A percentile compares a stretch with the other conserved stretches of the same genome.
These are phyloP conservation scores for Phoma sp. DNA, from an alignment of 2,329 filamentous ascomycete genomes.

Conservation along the genomic window DNA sequence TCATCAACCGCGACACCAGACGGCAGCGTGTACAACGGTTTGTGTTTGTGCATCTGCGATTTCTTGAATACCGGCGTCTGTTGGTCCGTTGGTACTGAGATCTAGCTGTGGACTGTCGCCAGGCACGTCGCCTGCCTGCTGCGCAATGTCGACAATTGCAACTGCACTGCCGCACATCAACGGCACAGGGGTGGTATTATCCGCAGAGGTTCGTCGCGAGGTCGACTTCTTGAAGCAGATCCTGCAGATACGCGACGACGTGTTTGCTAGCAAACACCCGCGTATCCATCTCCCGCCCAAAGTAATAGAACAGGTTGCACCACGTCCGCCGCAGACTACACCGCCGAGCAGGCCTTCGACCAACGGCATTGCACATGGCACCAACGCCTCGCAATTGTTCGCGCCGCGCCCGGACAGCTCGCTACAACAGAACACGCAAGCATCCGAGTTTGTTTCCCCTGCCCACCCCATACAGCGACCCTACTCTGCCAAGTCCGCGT, in stretches of 20 bases:
- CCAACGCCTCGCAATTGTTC: slow-evolving; percentile 30
- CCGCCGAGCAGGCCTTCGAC: slow-evolving; percentile 38
- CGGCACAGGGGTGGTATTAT: slow-evolving; percentile 49
- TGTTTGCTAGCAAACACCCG: slow-evolving; percentile 78
- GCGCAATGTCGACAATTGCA: slow-evolving; percentile 42
- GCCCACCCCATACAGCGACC: slow-evolving; percentile 38
- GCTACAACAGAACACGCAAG: slow-evolving; percentile 30
- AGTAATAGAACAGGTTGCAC: slow-evolving; percentile 55
- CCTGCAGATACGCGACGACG: slow-evolving; percentile 77
- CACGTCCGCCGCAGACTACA: slow-evolving; percentile 40
- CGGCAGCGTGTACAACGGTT: slow-evolving; percentile 30
- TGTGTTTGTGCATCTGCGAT: slow-evolving; percentile 38
- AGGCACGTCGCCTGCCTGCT: slow-evolving; percentile 30
- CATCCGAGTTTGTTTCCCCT: slow-evolving; percentile 33
- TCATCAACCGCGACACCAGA: slow-evolving; percentile 30
- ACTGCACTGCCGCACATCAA: slow-evolving; percentile 40
- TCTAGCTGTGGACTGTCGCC: slow-evolving; percentile 27
- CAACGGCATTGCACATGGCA: slow-evolving; percentile 42
- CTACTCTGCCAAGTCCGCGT: slow-evolving; percentile 54
- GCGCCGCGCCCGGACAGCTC: slow-evolving; percentile 43
- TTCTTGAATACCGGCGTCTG: slow-evolving; percentile 23
- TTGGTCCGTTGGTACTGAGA: slow-evolving; percentile 28
- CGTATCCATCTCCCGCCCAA: slow-evolving; percentile 65
- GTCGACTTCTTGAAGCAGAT: slow-evolving; percentile 75
- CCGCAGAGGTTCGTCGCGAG: slow-evolving; percentile 50